A percentile compares a stretch with the other conserved stretches of the same genome.
These are phyloP conservation scores for Fusarium graminum DNA, from an alignment of 2,329 filamentous ascomycete species.

Conservation along the genomic window DNA sequence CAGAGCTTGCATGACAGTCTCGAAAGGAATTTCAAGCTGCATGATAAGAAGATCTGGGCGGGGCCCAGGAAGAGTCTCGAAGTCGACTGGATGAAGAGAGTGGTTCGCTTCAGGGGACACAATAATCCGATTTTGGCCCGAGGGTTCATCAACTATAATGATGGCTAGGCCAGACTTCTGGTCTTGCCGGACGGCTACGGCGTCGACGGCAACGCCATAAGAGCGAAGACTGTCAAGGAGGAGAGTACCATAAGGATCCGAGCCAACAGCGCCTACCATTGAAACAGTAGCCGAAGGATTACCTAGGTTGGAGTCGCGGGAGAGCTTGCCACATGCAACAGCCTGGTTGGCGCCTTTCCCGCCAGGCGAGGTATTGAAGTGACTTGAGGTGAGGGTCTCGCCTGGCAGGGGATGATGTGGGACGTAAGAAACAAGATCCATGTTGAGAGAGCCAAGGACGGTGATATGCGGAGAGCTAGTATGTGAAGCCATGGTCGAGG, in stretches of 20 bases:
- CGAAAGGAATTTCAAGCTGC: constrained; percentile 81
- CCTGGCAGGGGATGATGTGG: constrained; percentile 84
- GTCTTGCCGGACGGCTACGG: constrained; percentile 60
- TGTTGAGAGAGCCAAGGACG: constrained; percentile 93
- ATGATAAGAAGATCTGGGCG: constrained; percentile 75
- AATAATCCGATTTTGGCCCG: constrained; percentile 82
- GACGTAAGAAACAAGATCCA: constrained; percentile 91
- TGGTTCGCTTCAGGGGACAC: constrained; percentile 79
- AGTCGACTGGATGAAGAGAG: constrained; percentile 56
- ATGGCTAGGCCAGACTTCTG: constrained; percentile 77
- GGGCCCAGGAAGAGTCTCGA: constrained; percentile 51
- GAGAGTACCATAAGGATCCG: constrained; percentile 73
- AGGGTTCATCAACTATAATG: constrained; percentile 79
- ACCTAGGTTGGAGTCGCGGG: constrained; percentile 61
- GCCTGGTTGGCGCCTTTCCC: constrained; percentile 98
- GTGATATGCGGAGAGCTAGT: constrained; percentile 68
- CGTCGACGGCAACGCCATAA: constrained; percentile 72
- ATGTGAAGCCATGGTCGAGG: constrained; percentile 38
- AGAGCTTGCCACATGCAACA: constrained; percentile 87
- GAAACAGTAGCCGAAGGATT: constrained; percentile 63
- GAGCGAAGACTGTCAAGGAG: constrained; percentile 69
- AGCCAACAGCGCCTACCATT: constrained; percentile 82
- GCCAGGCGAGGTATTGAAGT: constrained; percentile 84
- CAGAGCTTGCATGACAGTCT: constrained; percentile 74
- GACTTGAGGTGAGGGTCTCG: constrained; percentile 85